These are phyloP conservation scores for Avena eriantha DNA, from an alignment of 176 grass and related monocot genomes.

Conservation along the genomic window DNA sequence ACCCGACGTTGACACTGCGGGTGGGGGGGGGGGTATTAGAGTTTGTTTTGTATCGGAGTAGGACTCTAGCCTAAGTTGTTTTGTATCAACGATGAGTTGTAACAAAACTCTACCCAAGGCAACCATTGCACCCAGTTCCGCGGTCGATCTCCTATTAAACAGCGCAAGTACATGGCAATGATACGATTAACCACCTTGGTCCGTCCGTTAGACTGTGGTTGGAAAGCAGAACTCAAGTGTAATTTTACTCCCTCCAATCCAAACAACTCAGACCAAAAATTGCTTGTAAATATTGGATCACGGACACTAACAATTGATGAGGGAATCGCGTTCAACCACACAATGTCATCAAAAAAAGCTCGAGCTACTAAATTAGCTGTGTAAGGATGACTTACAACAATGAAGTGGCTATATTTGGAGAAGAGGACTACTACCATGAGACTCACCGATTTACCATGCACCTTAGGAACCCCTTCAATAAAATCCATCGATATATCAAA, in stretches of 20 bases:
- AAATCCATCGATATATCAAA: not conserved
- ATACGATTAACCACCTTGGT: not conserved
- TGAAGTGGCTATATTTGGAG: not conserved
- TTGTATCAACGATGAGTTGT: not conserved
- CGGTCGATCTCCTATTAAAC: not conserved
- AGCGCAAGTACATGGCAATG: not conserved
- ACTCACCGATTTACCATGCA: not conserved
- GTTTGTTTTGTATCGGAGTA: too few relatives aligned
- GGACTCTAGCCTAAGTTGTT: too few relatives aligned
- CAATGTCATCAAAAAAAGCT: not conserved
- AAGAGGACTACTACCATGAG: not conserved
- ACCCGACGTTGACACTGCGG: too few relatives aligned
- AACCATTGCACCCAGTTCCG: not conserved
- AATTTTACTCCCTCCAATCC: not conserved
- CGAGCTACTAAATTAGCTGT: not conserved
- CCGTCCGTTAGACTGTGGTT: not conserved
- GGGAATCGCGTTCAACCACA: not conserved
- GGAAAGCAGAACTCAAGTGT: not conserved
- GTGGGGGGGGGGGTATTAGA: too few relatives aligned
- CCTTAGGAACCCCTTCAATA: not conserved
- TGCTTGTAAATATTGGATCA: not conserved
- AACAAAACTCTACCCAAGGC: not conserved
- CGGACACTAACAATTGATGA: not conserved
- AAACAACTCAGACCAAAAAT: not conserved
- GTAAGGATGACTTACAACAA: not conserved